phyloP scores from a whole-genome alignment of 1,284 basidiomycete species.

The Leccinum cinnamomeum region DNA sequence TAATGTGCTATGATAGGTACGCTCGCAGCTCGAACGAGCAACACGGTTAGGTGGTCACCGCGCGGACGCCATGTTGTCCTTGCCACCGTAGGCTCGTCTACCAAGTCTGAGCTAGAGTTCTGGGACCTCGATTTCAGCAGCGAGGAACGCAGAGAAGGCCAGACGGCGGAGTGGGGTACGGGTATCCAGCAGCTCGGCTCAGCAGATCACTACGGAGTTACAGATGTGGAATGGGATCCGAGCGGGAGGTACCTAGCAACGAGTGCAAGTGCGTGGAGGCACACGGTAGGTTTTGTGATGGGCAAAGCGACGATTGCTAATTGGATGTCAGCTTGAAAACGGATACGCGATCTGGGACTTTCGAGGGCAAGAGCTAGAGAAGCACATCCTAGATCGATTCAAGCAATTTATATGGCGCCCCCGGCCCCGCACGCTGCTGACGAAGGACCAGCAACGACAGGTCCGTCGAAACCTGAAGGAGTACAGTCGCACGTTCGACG shows the following conservation, averaged over 20 bases:
- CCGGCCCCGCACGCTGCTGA: slow-evolving; percentile 83
- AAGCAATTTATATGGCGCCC: slow-evolving; percentile 99
- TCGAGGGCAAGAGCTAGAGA: slow-evolving; percentile 89
- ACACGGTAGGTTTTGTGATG: slow-evolving; percentile 58
- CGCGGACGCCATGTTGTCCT: slow-evolving; percentile 95
- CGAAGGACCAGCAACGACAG: slow-evolving; percentile 86
- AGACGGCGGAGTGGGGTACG: slow-evolving; percentile 75
- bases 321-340: slow-evolving; percentile 76
- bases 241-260: slow-evolving; percentile 93
- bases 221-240: slow-evolving; percentile 99
- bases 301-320: slow-evolving; percentile 10
- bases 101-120: slow-evolving; percentile 98
- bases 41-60: slow-evolving; percentile 97
- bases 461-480: slow-evolving; percentile 92
- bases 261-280: slow-evolving; percentile 93
- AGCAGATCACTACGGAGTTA: slow-evolving; percentile 98
- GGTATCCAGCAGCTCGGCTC: slow-evolving; percentile 86
- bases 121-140: slow-evolving; percentile 95
- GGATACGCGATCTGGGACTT: slow-evolving; percentile 99
- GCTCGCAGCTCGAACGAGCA: slow-evolving; percentile 85
- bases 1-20: slow-evolving; percentile 50
- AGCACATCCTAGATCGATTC: slow-evolving; percentile 91
- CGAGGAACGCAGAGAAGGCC: slow-evolving; percentile 72
- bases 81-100: slow-evolving; percentile 92
- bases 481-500: slow-evolving; percentile 91